Evolutionary conservation across 1,284 basidiomycete species (phyloP).

Genomic region (Sutorius eximius): DNA sequence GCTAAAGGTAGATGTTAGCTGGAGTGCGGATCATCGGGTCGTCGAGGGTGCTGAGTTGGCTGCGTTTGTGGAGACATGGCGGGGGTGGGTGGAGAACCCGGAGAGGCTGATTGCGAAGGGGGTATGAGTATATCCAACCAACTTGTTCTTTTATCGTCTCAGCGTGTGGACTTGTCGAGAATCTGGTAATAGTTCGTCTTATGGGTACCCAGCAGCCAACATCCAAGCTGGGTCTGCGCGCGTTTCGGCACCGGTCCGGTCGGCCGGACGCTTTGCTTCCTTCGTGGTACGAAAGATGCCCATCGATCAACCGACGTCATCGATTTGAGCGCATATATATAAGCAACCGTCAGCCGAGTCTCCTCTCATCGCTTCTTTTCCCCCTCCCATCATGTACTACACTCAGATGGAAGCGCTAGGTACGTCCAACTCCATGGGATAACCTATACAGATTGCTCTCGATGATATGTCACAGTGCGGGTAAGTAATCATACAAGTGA

Average conservation of each 20-base stretch:
- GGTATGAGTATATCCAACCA: slow-evolving; percentile 36
- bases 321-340: not conserved
- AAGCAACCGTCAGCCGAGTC: not conserved
- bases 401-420: not conserved
- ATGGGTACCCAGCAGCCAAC: too few species aligned
- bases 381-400: not conserved
- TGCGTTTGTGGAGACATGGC: slow-evolving; percentile 89
- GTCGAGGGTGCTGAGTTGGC: slow-evolving; percentile 93
- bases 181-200: too few species aligned
- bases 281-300: not conserved
- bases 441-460: not conserved
- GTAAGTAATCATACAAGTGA: not conserved
- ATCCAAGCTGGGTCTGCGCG: not conserved
- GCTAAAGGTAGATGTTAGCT: slow-evolving; percentile 76
- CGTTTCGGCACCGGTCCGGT: not conserved
- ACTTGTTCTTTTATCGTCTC: not conserved
- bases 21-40: slow-evolving; percentile 90
- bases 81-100: slow-evolving; percentile 80
- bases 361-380: not conserved
- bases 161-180: too few species aligned
- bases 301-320: not conserved
- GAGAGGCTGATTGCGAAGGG: slow-evolving; percentile 69
- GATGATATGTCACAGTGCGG: not conserved
- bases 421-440: not conserved
- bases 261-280: too few species aligned